A percentile compares a stretch with the other conserved stretches of the same genome.
Evolutionary conservation across 495 filamentous ascomycete genomes (phyloP).

Genomic region (Cudoniella acicularis): DNA sequence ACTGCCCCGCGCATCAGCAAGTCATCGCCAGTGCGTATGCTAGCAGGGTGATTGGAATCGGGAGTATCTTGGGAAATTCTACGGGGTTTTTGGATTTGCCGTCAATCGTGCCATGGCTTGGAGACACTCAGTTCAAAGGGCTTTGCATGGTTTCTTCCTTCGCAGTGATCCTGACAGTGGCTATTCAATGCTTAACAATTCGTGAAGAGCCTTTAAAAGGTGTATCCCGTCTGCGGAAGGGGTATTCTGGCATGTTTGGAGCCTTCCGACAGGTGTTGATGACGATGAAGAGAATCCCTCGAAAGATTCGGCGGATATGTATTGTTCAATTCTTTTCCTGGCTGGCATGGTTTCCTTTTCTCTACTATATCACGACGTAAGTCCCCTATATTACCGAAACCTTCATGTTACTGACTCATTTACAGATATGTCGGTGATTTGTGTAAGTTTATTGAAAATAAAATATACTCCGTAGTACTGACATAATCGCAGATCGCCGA

Average conservation of each 20-base stretch:
- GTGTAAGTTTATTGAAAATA: conserved; percentile 4
- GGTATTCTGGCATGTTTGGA: background rate
- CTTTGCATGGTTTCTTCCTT: conserved; percentile 4
- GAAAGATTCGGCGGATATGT: conserved; percentile 3
- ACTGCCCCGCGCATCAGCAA: conserved; percentile 14
- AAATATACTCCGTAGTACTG: background rate
- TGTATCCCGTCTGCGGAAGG: background rate
- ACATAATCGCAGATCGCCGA: background rate
- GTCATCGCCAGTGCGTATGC: conserved; percentile 15
- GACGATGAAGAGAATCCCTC: background rate
- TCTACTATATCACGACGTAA: conserved; percentile 14
- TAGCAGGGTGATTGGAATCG: conserved; percentile 13
- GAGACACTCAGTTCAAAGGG: conserved; percentile 4
- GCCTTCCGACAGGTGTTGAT: background rate
- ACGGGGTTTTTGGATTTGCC: background rate
- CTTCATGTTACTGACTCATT: too few relatives aligned
- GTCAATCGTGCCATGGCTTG: background rate
- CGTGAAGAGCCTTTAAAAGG: background rate
- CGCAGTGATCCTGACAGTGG: background rate
- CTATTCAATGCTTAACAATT: conserved; percentile 1
- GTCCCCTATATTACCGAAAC: background rate
- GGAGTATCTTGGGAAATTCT: conserved; percentile 16
- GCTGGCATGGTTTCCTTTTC: conserved; percentile 14
- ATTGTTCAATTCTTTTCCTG: conserved; percentile 11
- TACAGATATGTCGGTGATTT: conserved; percentile 6